phyloP scores from a whole-genome alignment of 140 eudicot genomes.

The Oenanthe javanica region DNA sequence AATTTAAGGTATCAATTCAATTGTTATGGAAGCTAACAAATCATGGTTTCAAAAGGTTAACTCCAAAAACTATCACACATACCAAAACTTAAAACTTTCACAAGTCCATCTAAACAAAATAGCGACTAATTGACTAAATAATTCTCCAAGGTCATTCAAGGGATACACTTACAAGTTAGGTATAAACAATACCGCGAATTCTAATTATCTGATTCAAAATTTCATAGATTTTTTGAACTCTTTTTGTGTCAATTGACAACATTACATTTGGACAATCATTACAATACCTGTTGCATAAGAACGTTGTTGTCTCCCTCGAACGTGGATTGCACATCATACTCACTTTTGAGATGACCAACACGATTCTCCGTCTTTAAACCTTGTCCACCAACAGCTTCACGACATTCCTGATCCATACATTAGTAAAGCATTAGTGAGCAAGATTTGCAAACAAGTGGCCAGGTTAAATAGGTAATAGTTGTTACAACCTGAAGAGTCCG shows the following conservation, averaged over 20 bases:
- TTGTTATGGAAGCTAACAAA: background rate
- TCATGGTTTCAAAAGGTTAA: background rate
- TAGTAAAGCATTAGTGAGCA: background rate
- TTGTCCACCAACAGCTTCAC: constrained; percentile 94
- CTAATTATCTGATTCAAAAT: background rate
- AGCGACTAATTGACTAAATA: background rate
- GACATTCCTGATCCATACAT: constrained; percentile 60
- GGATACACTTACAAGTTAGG: background rate
- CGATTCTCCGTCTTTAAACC: constrained; percentile 83
- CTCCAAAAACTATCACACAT: background rate
- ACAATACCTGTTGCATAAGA: constrained; percentile 92
- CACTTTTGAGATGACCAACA: constrained; percentile 83
- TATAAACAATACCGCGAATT: background rate
- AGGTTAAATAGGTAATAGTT: background rate
- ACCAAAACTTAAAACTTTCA: background rate
- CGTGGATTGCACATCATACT: constrained; percentile 80
- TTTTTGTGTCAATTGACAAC: background rate
- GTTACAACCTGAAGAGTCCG: constrained; percentile 81
- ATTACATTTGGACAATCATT: constrained; percentile 6
- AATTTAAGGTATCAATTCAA: background rate
- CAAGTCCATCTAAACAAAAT: background rate
- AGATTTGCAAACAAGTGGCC: background rate
- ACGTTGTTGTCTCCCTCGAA: constrained; percentile 94
- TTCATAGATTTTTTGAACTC: background rate
- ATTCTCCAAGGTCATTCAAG: background rate